phyloP scores from a whole-genome alignment of 2,329 filamentous ascomycete genomes.

The Colletotrichum gigasporum region DNA sequence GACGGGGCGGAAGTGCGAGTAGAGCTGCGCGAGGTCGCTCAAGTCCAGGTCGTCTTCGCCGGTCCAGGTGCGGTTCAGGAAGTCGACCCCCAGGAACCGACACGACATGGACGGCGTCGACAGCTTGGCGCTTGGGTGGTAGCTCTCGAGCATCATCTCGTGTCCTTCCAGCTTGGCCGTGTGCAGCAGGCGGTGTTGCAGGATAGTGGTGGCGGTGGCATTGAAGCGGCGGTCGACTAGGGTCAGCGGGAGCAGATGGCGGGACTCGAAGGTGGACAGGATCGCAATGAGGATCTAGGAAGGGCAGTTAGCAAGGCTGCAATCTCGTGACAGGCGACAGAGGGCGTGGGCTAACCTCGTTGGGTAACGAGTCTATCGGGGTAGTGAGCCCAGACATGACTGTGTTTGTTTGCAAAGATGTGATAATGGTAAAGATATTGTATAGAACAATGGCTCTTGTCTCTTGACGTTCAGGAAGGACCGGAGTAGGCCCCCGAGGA shows the following conservation, averaged over 20 bases:
- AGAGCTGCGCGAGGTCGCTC: conserved; percentile 63
- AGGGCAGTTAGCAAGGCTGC: not conserved
- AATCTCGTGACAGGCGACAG: not conserved
- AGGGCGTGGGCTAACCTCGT: conserved; percentile 39
- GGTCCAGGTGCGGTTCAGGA: conserved; percentile 54
- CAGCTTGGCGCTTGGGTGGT: conserved; percentile 75
- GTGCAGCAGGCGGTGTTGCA: conserved; percentile 70
- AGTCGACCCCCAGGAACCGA: conserved; percentile 71
- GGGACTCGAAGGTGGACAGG: conserved; percentile 57
- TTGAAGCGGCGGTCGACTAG: conserved; percentile 71
- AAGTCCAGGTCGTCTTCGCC: conserved; percentile 35
- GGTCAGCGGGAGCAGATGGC: conserved; percentile 64
- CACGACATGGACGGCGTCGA: conserved; percentile 75
- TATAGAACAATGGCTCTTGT: conserved; percentile 1
- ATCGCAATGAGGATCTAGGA: conserved; percentile 60
- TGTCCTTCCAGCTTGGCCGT: conserved; percentile 68
- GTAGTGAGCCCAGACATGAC: conserved; percentile 22
- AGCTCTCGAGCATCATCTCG: conserved; percentile 80
- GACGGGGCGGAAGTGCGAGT: conserved; percentile 76
- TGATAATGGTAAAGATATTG: not conserved
- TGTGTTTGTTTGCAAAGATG: conserved; percentile 16
- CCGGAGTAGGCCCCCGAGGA: not conserved
- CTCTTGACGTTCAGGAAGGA: conserved; percentile 13
- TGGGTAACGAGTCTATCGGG: conserved; percentile 42
- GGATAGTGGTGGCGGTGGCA: conserved; percentile 67